Evolutionary conservation across 1,284 basidiomycete species (phyloP).

Genomic region (Marasmius fiardii): DNA sequence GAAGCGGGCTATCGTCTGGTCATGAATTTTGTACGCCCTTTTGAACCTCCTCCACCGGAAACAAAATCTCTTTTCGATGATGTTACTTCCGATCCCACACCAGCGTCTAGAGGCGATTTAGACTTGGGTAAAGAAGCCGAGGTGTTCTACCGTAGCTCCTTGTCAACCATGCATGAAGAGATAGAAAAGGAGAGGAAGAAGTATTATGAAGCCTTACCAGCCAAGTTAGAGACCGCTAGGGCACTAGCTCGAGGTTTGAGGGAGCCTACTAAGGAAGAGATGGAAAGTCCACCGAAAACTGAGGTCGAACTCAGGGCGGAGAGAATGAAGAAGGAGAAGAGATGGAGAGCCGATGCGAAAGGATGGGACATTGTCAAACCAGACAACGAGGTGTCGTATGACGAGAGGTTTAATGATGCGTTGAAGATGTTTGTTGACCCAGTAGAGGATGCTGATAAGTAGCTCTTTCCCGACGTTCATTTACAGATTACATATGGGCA

Average conservation of each 20-base stretch:
- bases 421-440: conserved; percentile 63
- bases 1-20: conserved; percentile 82
- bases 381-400: conserved; percentile 67
- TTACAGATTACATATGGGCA: not conserved
- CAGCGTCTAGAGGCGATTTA: conserved; percentile 45
- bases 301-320: conserved; percentile 86
- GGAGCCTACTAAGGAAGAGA: conserved; percentile 86
- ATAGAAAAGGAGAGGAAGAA: conserved; percentile 68
- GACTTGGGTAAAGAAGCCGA: conserved; percentile 76
- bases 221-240: conserved; percentile 72
- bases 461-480: not conserved
- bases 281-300: conserved; percentile 76
- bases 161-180: conserved; percentile 52
- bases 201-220: conserved; percentile 77
- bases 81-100: conserved; percentile 14
- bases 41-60: conserved; percentile 39
- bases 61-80: conserved; percentile 21
- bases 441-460: conserved; percentile 7
- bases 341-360: conserved; percentile 75
- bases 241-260: conserved; percentile 73
- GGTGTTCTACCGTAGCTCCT: conserved; percentile 63
- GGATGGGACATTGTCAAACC: conserved; percentile 79
- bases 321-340: conserved; percentile 81
- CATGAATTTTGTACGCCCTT: conserved; percentile 60
- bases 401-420: conserved; percentile 65